A percentile compares a stretch with the other conserved stretches of the same genome.
Conservation (phyloP, 2,329 filamentous ascomycete species). For the Camillea tinctor region DNA sequence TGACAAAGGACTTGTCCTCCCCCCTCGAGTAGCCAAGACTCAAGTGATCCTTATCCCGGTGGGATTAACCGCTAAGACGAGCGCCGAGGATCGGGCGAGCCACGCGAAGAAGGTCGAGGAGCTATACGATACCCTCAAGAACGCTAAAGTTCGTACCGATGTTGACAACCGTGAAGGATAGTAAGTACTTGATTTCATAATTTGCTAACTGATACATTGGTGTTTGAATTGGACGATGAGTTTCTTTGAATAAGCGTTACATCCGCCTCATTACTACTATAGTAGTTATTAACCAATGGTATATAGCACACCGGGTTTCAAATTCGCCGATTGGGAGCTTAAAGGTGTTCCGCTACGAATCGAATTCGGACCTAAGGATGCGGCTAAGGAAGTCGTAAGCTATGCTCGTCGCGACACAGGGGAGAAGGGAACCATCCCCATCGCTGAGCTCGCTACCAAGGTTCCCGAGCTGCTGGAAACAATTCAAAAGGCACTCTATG, state of each 20-base stretch:
- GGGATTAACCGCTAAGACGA: conserved; percentile 85
- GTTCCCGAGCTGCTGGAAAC: conserved; percentile 81
- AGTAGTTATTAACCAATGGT: conserved; percentile 8
- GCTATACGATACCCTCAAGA: conserved; percentile 67
- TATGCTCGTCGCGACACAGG: conserved; percentile 84
- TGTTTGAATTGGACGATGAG: neutral
- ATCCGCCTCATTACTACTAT: neutral
- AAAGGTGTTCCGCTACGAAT: conserved; percentile 92
- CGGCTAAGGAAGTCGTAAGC: conserved; percentile 79
- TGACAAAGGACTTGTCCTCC: conserved; percentile 90
- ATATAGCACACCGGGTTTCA: conserved; percentile 78
- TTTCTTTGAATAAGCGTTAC: too few relatives aligned
- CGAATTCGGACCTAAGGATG: conserved; percentile 94
- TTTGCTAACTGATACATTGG: neutral
- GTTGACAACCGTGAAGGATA: conserved; percentile 87
- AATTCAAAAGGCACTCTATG: conserved; percentile 82
- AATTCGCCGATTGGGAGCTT: conserved; percentile 99
- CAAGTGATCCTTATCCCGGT: conserved; percentile 90
- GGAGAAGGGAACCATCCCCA: conserved; percentile 76
- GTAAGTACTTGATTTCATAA: conserved; percentile 20
- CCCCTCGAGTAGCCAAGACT: conserved; percentile 82
- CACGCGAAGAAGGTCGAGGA: conserved; percentile 74
- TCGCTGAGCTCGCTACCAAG: conserved; percentile 69
- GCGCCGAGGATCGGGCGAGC: conserved; percentile 72
- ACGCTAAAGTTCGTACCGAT: conserved; percentile 73